phyloP scores from a whole-genome alignment of 2,329 filamentous ascomycete genomes.

The Macroventuria anomochaeta region DNA sequence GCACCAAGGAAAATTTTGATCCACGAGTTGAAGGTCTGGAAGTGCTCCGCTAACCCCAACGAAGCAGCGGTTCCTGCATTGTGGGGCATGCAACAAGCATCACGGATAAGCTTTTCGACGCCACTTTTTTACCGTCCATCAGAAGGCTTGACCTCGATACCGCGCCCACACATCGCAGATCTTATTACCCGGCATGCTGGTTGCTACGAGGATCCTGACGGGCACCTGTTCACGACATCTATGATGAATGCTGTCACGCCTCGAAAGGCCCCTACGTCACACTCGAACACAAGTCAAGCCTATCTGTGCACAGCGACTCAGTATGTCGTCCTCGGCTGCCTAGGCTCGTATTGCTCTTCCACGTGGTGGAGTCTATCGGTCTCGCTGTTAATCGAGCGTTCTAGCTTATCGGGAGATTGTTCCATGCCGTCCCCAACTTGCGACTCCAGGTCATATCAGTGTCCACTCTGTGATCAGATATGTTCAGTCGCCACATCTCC shows the following conservation, averaged over 20 bases:
- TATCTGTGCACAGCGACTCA: background rate
- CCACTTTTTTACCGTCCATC: conserved; percentile 3
- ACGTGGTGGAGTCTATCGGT: background rate
- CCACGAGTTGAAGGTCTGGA: conserved; percentile 1
- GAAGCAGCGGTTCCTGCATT: background rate
- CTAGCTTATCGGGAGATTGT: background rate
- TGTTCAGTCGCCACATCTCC: background rate
- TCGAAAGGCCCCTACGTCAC: too few relatives aligned
- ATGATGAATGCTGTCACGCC: too few relatives aligned
- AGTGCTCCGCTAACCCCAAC: background rate
- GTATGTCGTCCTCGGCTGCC: background rate
- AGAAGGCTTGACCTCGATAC: background rate
- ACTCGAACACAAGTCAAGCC: background rate
- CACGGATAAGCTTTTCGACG: conserved; percentile 6
- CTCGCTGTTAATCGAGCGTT: background rate
- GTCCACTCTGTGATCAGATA: background rate
- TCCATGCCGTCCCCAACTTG: background rate
- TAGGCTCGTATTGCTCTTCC: background rate
- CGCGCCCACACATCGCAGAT: background rate
- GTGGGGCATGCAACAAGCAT: background rate
- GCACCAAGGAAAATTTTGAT: background rate
- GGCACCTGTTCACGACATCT: background rate
- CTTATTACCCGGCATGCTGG: background rate
- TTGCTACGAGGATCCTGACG: background rate
- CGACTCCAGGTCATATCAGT: background rate